phyloP scores from a whole-genome alignment of 2,329 filamentous ascomycete genomes.

The Mycosphaerelloides madeirae region DNA sequence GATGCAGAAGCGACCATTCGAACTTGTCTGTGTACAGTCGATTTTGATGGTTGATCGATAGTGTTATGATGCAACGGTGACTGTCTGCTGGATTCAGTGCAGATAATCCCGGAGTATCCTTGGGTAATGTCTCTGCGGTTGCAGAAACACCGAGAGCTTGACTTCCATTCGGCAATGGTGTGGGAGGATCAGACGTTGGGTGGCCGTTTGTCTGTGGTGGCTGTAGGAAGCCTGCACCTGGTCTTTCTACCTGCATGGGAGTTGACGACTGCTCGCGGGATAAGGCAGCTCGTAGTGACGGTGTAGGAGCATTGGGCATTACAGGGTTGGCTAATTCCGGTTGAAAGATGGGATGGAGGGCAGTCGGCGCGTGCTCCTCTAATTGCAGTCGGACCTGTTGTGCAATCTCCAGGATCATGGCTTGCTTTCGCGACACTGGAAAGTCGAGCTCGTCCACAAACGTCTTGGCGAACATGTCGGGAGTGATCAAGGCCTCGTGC shows the following conservation, averaged over 20 bases:
- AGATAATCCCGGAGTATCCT: constrained; percentile 35
- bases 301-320: constrained; percentile 29
- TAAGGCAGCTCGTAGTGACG: constrained; percentile 35
- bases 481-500: constrained; percentile 88
- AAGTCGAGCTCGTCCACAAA: constrained; percentile 92
- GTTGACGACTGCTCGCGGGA: constrained; percentile 51
- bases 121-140: constrained; percentile 57
- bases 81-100: constrained; percentile 87
- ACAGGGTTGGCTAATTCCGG: constrained; percentile 33
- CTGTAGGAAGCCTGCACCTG: constrained; percentile 28
- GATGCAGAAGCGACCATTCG: constrained; percentile 92
- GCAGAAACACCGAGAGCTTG: constrained; percentile 57
- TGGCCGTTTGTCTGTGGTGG: constrained; percentile 49
- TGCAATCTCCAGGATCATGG: constrained; percentile 74
- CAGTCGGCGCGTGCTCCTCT: constrained; percentile 92
- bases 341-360: constrained; percentile 88
- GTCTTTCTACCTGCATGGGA: constrained; percentile 30
- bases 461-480: constrained; percentile 87
- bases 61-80: constrained; percentile 84
- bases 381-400: constrained; percentile 92
- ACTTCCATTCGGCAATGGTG: constrained; percentile 45
- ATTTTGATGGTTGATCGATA: constrained; percentile 88
- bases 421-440: constrained; percentile 60
- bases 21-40: constrained; percentile 95
- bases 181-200: constrained; percentile 39